Evolutionary conservation across 441 rosid species (phyloP).

Genomic region (Populus hybrid): DNA sequence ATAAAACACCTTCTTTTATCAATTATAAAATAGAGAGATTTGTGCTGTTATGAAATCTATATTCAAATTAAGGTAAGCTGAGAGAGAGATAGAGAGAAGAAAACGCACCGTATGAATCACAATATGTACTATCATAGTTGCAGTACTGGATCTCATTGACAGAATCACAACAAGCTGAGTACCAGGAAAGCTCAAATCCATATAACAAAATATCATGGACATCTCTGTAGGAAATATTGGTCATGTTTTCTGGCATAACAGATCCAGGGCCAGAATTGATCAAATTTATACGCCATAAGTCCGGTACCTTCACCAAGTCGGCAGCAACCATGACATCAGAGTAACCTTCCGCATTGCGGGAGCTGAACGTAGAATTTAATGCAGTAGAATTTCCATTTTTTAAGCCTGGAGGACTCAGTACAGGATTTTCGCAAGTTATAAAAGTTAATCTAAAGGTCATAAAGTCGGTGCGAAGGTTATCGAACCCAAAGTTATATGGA

Average conservation of each 20-base stretch:
- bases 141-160: background rate
- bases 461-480: too few species aligned
- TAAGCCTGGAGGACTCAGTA: too few species aligned
- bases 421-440: too few species aligned
- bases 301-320: background rate
- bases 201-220: background rate
- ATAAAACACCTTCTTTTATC: too few species aligned
- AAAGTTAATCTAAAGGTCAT: too few species aligned
- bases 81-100: background rate
- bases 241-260: background rate
- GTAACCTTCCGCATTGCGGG: too few species aligned
- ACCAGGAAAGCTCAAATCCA: background rate
- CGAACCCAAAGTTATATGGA: too few species aligned
- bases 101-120: background rate
- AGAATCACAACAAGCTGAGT: background rate
- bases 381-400: too few species aligned
- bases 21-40: background rate
- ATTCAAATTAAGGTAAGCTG: background rate
- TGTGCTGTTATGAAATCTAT: background rate
- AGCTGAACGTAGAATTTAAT: too few species aligned
- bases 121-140: background rate
- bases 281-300: background rate
- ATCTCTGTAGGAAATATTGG: background rate
- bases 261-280: background rate
- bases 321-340: too few species aligned